phyloP scores from a whole-genome alignment of 2,329 filamentous ascomycete genomes.

The Xylaria polymorpha region DNA sequence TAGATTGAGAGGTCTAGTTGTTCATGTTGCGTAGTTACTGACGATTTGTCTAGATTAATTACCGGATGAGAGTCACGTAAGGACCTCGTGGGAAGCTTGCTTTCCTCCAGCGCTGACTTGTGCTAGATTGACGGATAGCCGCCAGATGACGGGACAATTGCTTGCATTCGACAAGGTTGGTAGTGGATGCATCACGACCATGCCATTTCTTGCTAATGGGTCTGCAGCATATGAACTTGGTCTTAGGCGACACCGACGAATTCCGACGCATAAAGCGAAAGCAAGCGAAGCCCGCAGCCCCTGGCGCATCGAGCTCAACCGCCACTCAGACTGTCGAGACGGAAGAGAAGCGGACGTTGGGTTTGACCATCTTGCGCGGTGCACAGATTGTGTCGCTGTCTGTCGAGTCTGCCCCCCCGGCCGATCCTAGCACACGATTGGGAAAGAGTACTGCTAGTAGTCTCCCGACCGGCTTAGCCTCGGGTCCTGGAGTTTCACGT shows the following conservation, averaged over 20 bases:
- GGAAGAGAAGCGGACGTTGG: slow-evolving; percentile 97
- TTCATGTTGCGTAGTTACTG: slow-evolving; percentile 40
- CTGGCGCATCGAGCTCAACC: slow-evolving; percentile 69
- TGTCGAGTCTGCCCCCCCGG: slow-evolving; percentile 93
- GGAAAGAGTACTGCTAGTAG: slow-evolving; percentile 79
- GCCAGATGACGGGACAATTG: slow-evolving; percentile 98
- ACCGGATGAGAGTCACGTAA: slow-evolving; percentile 93
- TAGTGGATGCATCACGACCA: neutral
- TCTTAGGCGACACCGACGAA: slow-evolving; percentile 98
- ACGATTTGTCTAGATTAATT: slow-evolving; percentile 82
- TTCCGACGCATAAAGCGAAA: slow-evolving; percentile 92
- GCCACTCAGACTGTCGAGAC: slow-evolving; percentile 78
- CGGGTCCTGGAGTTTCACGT: slow-evolving; percentile 89
- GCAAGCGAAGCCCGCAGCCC: slow-evolving; percentile 76
- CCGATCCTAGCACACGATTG: slow-evolving; percentile 89
- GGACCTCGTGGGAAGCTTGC: slow-evolving; percentile 23
- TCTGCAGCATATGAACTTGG: slow-evolving; percentile 94
- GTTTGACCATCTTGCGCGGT: slow-evolving; percentile 92
- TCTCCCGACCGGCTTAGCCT: slow-evolving; percentile 75
- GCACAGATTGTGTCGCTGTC: slow-evolving; percentile 95
- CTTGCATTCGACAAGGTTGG: slow-evolving; percentile 95
- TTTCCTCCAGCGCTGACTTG: slow-evolving; percentile 31
- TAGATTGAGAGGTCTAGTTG: slow-evolving; percentile 31
- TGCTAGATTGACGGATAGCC: slow-evolving; percentile 78
- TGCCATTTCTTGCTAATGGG: slow-evolving; percentile 23